Base-by-base conservation (phyloP, 208 protist species). In the Leishmania turanica region DNA sequence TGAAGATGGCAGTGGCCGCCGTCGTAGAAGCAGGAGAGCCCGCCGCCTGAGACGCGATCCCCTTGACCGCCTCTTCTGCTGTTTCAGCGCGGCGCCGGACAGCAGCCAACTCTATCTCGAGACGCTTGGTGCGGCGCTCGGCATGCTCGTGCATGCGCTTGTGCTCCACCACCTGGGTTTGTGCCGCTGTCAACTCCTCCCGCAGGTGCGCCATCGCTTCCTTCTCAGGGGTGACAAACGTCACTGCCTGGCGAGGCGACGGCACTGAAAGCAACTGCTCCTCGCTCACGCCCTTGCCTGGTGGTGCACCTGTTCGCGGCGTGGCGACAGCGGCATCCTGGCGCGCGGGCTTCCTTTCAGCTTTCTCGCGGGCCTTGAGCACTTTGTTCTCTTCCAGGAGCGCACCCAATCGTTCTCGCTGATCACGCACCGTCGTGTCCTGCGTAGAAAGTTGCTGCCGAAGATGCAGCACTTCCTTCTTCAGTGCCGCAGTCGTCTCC, bases 121-220 rank as follows among this genome's bases (percentile, higher is more conserved):
- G 82, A 49, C 71, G 58, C 71, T 65, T 54, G n/a, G 75, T 60
- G 64, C 60, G 77, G 42, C n/a, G 66, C 45, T 84, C 37, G 37
- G 82, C 84, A 9, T 79, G 45, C 40, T 70, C 73, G 56, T 83
- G n/a, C 68, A 79, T 77, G 47, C 62, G 77, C 62, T 82, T 78
- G 60, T 80, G 73, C 27, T 73, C 64, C 2, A 21, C 49, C 11
- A 66, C 56, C 54, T 78, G 60, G 19, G 45, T 21, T 54, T 82
- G 73, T 68, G 80, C 72, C 7, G 73, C 71, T 40, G 71, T 51
- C 13, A 85, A 34, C 58, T 75, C 60, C 62, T 83, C 66, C 70
- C 81, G 62, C 58, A 84, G 62, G 40, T 78, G 75, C 27, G 42
- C 75, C 9, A 73, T 80, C 9, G 62, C 72, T 24, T 69, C 47